Conservation (phyloP, 106 monocot species). For the Phalaenopsis aphrodite region DNA sequence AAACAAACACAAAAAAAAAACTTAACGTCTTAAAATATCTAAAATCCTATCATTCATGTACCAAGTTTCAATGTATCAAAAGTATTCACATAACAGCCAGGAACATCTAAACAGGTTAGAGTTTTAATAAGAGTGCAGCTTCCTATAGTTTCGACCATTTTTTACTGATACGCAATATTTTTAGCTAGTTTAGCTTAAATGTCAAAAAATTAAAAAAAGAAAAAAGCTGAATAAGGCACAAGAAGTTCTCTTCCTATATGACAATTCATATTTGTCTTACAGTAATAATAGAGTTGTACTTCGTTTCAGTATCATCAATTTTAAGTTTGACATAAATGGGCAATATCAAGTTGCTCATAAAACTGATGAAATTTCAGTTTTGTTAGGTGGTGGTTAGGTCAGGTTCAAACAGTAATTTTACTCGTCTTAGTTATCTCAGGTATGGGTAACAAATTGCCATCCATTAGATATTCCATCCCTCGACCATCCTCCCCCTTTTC, state of each 20-base stretch:
- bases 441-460: not conserved
- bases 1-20: not conserved
- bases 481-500: not conserved
- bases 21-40: not conserved
- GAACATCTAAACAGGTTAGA: not conserved
- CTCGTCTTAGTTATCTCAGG: not conserved
- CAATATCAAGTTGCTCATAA: not conserved
- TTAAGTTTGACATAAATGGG: not conserved
- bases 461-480: not conserved
- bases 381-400: not conserved
- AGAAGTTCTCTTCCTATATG: not conserved
- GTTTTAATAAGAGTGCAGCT: not conserved
- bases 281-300: not conserved
- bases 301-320: not conserved
- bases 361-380: not conserved
- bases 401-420: not conserved
- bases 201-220: not conserved
- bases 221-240: not conserved
- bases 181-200: not conserved
- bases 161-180: not conserved
- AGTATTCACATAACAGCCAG: not conserved
- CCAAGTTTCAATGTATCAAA: not conserved
- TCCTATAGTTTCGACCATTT: not conserved
- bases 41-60: not conserved
- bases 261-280: not conserved